Conservation (phyloP, 192 early-diverging fungal species). For the Mortierella claussenii region DNA sequence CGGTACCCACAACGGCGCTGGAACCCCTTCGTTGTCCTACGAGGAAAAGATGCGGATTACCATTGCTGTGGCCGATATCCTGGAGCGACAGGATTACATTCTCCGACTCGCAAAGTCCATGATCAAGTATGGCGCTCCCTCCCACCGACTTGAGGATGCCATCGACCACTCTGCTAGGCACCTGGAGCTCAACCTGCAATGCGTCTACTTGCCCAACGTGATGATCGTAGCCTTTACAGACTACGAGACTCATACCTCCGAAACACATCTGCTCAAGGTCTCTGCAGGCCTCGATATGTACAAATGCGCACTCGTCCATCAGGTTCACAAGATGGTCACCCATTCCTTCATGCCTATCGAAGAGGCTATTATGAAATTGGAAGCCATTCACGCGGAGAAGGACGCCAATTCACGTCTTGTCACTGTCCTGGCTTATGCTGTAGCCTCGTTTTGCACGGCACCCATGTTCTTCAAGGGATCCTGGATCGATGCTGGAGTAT, state of each 20-base stretch:
- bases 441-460: constrained; percentile 68
- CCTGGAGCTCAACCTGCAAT: constrained; percentile 71
- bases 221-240: constrained; percentile 81
- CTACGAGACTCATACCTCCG: constrained; percentile 75
- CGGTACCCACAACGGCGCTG: too few relatives aligned
- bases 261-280: constrained; percentile 76
- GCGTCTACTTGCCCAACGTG: constrained; percentile 75
- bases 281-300: constrained; percentile 74
- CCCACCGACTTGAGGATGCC: constrained; percentile 73
- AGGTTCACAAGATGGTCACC: constrained; percentile 69
- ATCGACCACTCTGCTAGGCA: constrained; percentile 69
- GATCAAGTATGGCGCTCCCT: constrained; percentile 76
- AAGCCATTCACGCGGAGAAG: constrained; percentile 64
- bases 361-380: constrained; percentile 71
- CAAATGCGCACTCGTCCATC: constrained; percentile 71
- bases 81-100: constrained; percentile 75
- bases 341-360: constrained; percentile 70
- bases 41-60: constrained; percentile 64
- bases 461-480: constrained; percentile 76
- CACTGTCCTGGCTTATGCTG: constrained; percentile 63
- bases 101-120: constrained; percentile 69
- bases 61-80: constrained; percentile 72
- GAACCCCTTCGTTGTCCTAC: constrained; percentile 52
- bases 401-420: constrained; percentile 69
- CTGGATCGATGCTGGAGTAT: constrained; percentile 71